phyloP scores from a whole-genome alignment of 805 yeast genomes.

The Kazachstania psychrophila region DNA sequence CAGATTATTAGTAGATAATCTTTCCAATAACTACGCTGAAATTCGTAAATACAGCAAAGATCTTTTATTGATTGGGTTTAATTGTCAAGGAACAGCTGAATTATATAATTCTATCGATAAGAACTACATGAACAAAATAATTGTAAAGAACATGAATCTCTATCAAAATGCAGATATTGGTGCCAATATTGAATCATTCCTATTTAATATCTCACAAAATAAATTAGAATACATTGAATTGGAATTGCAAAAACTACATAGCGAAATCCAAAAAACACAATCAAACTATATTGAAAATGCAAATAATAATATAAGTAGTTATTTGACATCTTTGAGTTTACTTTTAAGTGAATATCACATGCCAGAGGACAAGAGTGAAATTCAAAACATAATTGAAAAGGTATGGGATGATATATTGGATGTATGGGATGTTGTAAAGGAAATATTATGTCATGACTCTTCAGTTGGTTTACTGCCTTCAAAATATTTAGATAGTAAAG shows the following conservation, averaged over 20 bases:
- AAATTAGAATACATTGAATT: conserved; percentile 23
- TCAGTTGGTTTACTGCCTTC: conserved; percentile 58
- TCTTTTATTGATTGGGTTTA: conserved; percentile 35
- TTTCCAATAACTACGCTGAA: conserved; percentile 69
- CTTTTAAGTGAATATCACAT: conserved; percentile 31
- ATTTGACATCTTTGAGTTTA: conserved; percentile 48
- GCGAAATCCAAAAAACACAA: conserved; percentile 29
- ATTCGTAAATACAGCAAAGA: conserved; percentile 46
- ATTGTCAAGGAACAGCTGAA: conserved; percentile 4
- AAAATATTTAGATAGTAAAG: conserved; percentile 32
- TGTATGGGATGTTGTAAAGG: conserved; percentile 31
- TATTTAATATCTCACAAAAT: conserved; percentile 32
- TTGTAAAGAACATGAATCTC: conserved; percentile 34
- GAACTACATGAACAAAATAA: conserved; percentile 16
- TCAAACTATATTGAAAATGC: conserved; percentile 36
- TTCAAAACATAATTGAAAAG: conserved; percentile 2
- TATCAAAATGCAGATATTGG: conserved; percentile 70
- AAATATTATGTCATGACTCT: conserved; percentile 54
- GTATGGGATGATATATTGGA: conserved; percentile 13
- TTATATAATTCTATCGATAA: conserved; percentile 5
- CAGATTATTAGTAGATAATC: conserved; percentile 48
- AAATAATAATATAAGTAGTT: conserved; percentile 56
- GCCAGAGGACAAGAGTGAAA: neutral
- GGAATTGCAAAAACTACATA: conserved; percentile 31
- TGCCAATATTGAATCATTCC: conserved; percentile 52